Conservation (phyloP, 108 stramenopile genomes). For the Discostella pseudostelligera region DNA sequence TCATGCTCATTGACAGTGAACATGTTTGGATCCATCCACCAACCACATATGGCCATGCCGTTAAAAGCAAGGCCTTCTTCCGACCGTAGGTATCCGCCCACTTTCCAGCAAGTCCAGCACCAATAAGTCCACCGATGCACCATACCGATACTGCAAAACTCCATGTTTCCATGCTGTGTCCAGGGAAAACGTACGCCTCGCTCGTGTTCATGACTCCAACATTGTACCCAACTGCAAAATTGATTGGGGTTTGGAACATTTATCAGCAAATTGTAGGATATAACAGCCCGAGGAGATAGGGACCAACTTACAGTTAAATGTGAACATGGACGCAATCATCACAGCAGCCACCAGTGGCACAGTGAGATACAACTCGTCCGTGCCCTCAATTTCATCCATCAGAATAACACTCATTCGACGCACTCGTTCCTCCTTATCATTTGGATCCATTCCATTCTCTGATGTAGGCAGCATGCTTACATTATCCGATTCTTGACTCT, state of each 20-base stretch:
- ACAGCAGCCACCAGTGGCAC: slow-evolving; percentile 82
- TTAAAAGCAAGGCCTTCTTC: slow-evolving; percentile 72
- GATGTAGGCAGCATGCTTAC: slow-evolving; percentile 20
- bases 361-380: slow-evolving; percentile 74
- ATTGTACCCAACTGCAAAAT: slow-evolving; percentile 80
- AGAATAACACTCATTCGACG: slow-evolving; percentile 69
- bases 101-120: slow-evolving; percentile 55
- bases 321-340: slow-evolving; percentile 47
- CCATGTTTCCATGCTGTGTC: slow-evolving; percentile 73
- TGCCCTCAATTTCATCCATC: slow-evolving; percentile 75
- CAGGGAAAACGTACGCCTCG: slow-evolving; percentile 79
- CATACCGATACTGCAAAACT: slow-evolving; percentile 80
- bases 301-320: slow-evolving; percentile 23
- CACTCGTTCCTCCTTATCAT: slow-evolving; percentile 48
- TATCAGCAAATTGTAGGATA: not conserved
- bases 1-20: slow-evolving; percentile 67
- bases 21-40: slow-evolving; percentile 73
- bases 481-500: slow-evolving; percentile 49
- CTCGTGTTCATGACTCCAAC: slow-evolving; percentile 86
- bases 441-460: slow-evolving; percentile 36
- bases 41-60: slow-evolving; percentile 75
- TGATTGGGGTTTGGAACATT: slow-evolving; percentile 27
- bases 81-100: slow-evolving; percentile 77
- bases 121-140: slow-evolving; percentile 83
- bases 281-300: not conserved